Evolutionary conservation across 352 stramenopile genomes (phyloP).

Genomic region (Peronospora destructor): DNA sequence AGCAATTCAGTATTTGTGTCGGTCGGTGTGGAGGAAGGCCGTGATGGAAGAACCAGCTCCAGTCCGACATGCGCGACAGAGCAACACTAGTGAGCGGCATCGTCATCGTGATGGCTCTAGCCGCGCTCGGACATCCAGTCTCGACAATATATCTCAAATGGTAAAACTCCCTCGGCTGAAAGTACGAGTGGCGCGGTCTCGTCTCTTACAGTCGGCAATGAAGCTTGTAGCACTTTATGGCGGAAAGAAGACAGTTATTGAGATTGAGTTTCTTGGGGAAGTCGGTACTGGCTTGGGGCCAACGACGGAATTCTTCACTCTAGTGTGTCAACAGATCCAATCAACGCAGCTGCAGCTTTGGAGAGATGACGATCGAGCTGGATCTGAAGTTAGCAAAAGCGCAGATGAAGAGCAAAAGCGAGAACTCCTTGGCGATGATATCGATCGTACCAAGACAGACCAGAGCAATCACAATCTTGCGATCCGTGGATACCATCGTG

Average conservation of each 20-base stretch:
- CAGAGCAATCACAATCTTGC: slow-evolving; percentile 26
- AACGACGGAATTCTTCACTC: slow-evolving; percentile 75
- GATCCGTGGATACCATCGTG: slow-evolving; percentile 61
- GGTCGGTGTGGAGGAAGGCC: slow-evolving; percentile 57
- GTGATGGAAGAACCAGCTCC: slow-evolving; percentile 39
- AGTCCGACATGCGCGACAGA: slow-evolving; percentile 8
- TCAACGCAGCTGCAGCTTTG: slow-evolving; percentile 50
- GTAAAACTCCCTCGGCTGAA: slow-evolving; percentile 72
- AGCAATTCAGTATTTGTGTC: slow-evolving; percentile 62
- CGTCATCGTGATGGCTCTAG: slow-evolving; percentile 32
- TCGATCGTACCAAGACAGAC: neutral
- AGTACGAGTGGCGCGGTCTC: slow-evolving; percentile 55
- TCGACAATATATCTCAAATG: slow-evolving; percentile 55
- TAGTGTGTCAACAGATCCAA: slow-evolving; percentile 69
- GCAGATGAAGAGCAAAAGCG: slow-evolving; percentile 15
- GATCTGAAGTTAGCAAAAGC: slow-evolving; percentile 2
- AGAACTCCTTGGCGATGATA: slow-evolving; percentile 10
- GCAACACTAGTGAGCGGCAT: slow-evolving; percentile 17
- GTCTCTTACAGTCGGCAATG: slow-evolving; percentile 58
- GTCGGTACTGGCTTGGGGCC: slow-evolving; percentile 65
- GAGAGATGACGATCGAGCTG: slow-evolving; percentile 37
- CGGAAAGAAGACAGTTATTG: slow-evolving; percentile 66
- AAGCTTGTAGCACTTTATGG: slow-evolving; percentile 70
- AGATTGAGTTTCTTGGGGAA: slow-evolving; percentile 77
- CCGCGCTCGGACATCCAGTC: slow-evolving; percentile 28